Evolutionary conservation across 768 basidiomycete genomes (phyloP).

Genomic region (Kwoniella heveanensis): DNA sequence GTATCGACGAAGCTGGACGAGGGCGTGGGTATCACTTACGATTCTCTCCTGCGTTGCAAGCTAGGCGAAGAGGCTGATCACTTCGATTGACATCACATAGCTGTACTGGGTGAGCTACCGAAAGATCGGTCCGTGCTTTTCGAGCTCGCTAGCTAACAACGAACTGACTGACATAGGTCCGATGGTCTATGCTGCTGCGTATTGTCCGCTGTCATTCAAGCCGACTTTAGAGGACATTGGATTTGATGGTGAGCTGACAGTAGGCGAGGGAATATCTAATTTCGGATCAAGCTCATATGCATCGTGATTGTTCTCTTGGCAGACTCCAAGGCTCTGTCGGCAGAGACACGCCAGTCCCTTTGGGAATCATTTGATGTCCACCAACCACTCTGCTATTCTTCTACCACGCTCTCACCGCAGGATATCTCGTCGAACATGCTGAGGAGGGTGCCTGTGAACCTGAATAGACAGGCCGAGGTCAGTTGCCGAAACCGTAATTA

Average conservation of each 20-base stretch:
- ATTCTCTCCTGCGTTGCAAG: background rate
- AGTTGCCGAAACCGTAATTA: conserved; percentile 1
- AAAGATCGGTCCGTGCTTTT: background rate
- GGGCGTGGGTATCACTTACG: conserved; percentile 62
- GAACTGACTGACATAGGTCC: conserved; percentile 60
- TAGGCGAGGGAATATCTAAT: background rate
- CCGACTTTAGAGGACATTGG: conserved; percentile 75
- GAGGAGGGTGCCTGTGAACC: conserved; percentile 74
- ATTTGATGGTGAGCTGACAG: conserved; percentile 72
- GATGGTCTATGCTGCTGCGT: conserved; percentile 92
- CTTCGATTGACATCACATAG: conserved; percentile 17
- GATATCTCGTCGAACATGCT: conserved; percentile 92
- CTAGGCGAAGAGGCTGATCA: background rate
- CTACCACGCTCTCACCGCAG: conserved; percentile 69
- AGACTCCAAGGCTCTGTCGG: conserved; percentile 92
- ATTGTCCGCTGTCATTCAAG: conserved; percentile 78
- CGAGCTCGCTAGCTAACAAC: background rate
- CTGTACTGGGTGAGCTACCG: conserved; percentile 70
- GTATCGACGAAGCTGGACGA: conserved; percentile 97
- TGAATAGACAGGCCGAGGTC: conserved; percentile 59
- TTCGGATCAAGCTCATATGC: background rate
- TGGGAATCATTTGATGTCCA: conserved; percentile 44
- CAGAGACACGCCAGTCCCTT: conserved; percentile 63
- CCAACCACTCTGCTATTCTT: conserved; percentile 51
- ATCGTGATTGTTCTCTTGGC: background rate